These are phyloP conservation scores for Alopecurus myosuroides DNA, from an alignment of 176 grass and related monocot species.

Conservation along the genomic window DNA sequence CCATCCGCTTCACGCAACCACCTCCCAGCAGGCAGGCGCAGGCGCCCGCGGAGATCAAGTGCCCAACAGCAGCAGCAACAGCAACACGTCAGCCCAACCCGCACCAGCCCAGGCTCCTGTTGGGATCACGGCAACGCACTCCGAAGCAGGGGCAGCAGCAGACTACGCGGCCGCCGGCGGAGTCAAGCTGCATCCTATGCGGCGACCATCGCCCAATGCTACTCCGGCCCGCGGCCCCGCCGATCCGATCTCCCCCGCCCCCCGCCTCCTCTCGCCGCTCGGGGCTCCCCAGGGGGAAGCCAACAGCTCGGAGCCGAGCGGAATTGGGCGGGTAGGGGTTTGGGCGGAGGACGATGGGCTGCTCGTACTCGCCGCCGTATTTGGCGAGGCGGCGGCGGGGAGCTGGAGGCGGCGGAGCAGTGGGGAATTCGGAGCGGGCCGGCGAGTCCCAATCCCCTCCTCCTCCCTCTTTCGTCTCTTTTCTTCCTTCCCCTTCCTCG, in stretches of 20 bases:
- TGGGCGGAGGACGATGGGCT: background rate
- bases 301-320: conserved; percentile 20
- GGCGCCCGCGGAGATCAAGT: conserved; percentile 18
- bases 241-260: conserved; percentile 31
- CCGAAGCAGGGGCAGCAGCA: conserved; percentile 15
- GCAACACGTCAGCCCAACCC: background rate
- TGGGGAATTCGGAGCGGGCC: conserved; percentile 34
- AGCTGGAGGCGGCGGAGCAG: conserved; percentile 4
- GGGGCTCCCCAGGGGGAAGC: background rate
- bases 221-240: background rate
- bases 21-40: background rate
- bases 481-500: conserved; percentile 24
- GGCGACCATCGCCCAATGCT: conserved; percentile 41
- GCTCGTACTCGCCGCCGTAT: background rate
- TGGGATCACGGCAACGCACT: conserved; percentile 23
- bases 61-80: background rate
- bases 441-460: conserved; percentile 47
- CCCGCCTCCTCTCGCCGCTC: background rate
- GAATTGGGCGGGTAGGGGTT: conserved; percentile 15
- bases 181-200: conserved; percentile 50
- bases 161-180: conserved; percentile 35
- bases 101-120: conserved; percentile 19
- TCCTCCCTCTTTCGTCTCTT: conserved; percentile 27
- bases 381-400: background rate
- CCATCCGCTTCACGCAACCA: conserved; percentile 27